Evolutionary conservation across 352 stramenopile species (phyloP).

Genomic region (Globisporangium heterothallicum): DNA sequence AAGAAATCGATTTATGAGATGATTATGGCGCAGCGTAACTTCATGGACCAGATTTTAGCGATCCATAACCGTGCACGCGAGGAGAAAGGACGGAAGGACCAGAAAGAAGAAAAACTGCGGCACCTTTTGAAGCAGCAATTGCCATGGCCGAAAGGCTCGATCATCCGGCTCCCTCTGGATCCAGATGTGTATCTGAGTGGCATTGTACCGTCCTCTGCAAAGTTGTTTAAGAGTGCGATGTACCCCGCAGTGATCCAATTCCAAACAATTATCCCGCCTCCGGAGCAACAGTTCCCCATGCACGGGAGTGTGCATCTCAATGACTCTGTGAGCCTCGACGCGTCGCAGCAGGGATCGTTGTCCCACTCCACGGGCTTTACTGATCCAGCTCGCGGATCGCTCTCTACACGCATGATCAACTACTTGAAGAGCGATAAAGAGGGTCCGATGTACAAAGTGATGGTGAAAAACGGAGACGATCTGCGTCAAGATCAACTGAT

Average conservation of each 20-base stretch:
- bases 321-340: constrained; percentile 1
- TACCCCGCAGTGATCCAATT: constrained; percentile 98
- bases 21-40: constrained; percentile 88
- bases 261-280: constrained; percentile 62
- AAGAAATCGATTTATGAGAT: constrained; percentile 89
- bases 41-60: constrained; percentile 92
- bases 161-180: constrained; percentile 87
- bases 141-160: constrained; percentile 59
- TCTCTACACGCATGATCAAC: constrained; percentile 70
- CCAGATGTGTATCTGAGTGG: constrained; percentile 82
- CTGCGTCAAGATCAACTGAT: constrained; percentile 99
- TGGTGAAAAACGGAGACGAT: constrained; percentile 99
- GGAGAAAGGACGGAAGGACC: constrained; percentile 92
- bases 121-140: constrained; percentile 84
- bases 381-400: constrained; percentile 52
- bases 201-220: constrained; percentile 87
- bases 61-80: constrained; percentile 91
- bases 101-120: constrained; percentile 93
- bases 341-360: constrained; percentile 22
- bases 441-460: constrained; percentile 93
- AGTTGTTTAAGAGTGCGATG: constrained; percentile 98
- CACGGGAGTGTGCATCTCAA: constrained; percentile 12
- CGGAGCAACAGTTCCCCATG: constrained; percentile 24
- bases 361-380: constrained; percentile 50
- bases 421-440: constrained; percentile 78